Evolutionary conservation across 2,329 filamentous ascomycete species (phyloP).

Genomic region (Colletotrichum salicis): DNA sequence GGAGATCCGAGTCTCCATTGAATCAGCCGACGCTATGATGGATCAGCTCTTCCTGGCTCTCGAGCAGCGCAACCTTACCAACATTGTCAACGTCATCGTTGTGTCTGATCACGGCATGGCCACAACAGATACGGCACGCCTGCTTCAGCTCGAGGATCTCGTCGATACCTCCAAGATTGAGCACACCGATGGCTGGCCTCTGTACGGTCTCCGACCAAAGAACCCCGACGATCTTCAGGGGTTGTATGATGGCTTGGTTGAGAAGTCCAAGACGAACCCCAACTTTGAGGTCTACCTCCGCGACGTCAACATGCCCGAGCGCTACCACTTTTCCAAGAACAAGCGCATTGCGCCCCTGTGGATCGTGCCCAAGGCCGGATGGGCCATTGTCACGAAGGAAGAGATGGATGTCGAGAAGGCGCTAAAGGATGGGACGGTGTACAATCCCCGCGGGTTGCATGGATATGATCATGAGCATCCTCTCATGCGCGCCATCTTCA

Average conservation of each 20-base stretch:
- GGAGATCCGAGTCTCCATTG: conserved; percentile 83
- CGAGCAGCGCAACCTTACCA: conserved; percentile 82
- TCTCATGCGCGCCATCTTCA: conserved; percentile 94
- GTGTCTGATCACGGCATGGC: conserved; percentile 99
- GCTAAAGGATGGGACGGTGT: conserved; percentile 71
- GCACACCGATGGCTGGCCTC: conserved; percentile 92
- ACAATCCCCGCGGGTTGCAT: conserved; percentile 86
- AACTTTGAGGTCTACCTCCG: conserved; percentile 89
- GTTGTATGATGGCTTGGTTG: conserved; percentile 71
- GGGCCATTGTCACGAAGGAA: conserved; percentile 84
- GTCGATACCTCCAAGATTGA: conserved; percentile 81
- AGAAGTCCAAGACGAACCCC: conserved; percentile 68
- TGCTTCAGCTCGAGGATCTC: conserved; percentile 91
- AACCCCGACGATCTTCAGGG: conserved; percentile 71
- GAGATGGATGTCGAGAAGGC: conserved; percentile 81
- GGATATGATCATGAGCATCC: conserved; percentile 96
- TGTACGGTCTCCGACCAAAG: conserved; percentile 88
- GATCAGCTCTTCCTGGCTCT: conserved; percentile 80
- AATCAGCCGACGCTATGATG: conserved; percentile 84
- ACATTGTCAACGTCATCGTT: conserved; percentile 93
- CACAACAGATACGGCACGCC: conserved; percentile 81
- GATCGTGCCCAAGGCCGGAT: conserved; percentile 92
- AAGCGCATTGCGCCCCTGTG: conserved; percentile 92
- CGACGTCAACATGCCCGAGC: conserved; percentile 87
- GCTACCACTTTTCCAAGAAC: conserved; percentile 92